Evolutionary conservation across 352 stramenopile species (phyloP), one percentile per base, ranked within the genome.

Genomic region (Phytophthora pini): DNA sequence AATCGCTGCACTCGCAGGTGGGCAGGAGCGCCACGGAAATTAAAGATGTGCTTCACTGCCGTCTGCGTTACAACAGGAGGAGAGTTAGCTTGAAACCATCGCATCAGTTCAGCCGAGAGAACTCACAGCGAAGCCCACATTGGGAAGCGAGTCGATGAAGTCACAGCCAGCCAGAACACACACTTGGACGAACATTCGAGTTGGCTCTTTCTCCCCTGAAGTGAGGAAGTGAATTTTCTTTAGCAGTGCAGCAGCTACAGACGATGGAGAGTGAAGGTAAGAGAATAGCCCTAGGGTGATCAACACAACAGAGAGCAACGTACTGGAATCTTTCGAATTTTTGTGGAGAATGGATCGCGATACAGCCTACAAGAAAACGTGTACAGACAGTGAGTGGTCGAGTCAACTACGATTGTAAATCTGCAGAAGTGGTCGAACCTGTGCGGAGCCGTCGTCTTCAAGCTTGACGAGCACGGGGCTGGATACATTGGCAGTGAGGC

Each of bases 141-240:
- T 88, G n/a, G 82, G 85, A 22, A 93, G 68, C 27, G 82, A 92
- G 51, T 89, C 80, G 27, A 93, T 70, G 56, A 92, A 93, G 40
- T 93, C 85, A 20, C 83, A 93, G 24, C 85, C 85, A 31, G 85
- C 79, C 12, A 93, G 50, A 6, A 87, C 75, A 52, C 85, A 93
- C 31, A 84, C 80, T 68, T 93, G 85, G n/a, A 93, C 80, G 64
- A 93, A 89, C 83, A 92, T 92, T 13, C 85, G 79, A 6, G 77
- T 84, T 26, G 82, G 64, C 8, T 88, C 71, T 53, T 87, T 84
- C 12, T 87, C 76, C 5, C 78, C 78, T 3, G 76, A 80, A 13
- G 80, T 87, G 44, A 92, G 56, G 61, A 78, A 71, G 24, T 85
- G 65, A 22, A 93, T 68, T 50, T 91, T 91, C 51, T 76, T 86